Evolutionary conservation across 495 filamentous ascomycete species (phyloP).

Genomic region (Daldinia decipiens): DNA sequence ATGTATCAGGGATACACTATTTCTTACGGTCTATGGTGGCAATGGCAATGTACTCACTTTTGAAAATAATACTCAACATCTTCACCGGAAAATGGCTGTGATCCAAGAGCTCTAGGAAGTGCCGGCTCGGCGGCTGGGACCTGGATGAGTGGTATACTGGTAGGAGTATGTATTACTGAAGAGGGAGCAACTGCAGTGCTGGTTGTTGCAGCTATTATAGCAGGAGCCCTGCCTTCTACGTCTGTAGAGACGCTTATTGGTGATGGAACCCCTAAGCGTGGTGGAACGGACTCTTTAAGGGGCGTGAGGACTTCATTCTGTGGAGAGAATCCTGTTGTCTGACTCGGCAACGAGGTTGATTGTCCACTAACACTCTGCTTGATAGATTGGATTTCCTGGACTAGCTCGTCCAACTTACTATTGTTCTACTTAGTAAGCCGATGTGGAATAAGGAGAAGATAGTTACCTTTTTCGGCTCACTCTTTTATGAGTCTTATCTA

Average conservation of each 20-base stretch:
- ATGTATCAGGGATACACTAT: constrained; percentile 3
- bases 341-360: constrained; percentile 26
- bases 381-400: constrained; percentile 57
- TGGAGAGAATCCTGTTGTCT: constrained; percentile 15
- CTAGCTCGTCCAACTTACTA: constrained; percentile 59
- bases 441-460: neutral
- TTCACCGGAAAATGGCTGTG: constrained; percentile 58
- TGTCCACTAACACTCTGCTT: constrained; percentile 53
- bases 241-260: constrained; percentile 34
- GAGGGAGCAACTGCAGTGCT: constrained; percentile 29
- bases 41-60: constrained; percentile 44
- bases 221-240: constrained; percentile 25
- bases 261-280: constrained; percentile 39
- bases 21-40: neutral
- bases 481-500: constrained; percentile 59
- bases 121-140: constrained; percentile 26
- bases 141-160: constrained; percentile 20
- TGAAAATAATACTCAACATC: constrained; percentile 60
- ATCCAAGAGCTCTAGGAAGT: constrained; percentile 53
- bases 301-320: constrained; percentile 25
- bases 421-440: constrained; percentile 20
- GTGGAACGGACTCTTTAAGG: constrained; percentile 36
- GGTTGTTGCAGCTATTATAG: constrained; percentile 8
- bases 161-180: constrained; percentile 39
- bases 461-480: constrained; percentile 54